Evolutionary conservation across 2,329 filamentous ascomycete species (phyloP).

Genomic region (Hyphodiscus sp.): DNA sequence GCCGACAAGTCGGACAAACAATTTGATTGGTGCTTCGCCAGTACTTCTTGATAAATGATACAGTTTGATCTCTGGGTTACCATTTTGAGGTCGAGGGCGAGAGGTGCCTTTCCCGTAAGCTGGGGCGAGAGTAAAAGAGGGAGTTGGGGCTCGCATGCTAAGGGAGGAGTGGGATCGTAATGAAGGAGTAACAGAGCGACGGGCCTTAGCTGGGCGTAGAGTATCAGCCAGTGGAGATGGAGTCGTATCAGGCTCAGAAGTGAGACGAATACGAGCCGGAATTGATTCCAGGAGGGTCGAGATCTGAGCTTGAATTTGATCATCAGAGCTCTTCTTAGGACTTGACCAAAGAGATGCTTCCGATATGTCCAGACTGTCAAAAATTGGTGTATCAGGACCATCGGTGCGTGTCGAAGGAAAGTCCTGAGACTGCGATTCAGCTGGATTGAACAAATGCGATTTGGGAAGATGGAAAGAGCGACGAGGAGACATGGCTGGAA

Average conservation of each 20-base stretch:
- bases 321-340: conserved; percentile 38
- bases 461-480: conserved; percentile 13
- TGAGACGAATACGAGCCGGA: conserved; percentile 72
- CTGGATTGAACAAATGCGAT: conserved; percentile 14
- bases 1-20: conserved; percentile 89
- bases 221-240: conserved; percentile 27
- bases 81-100: conserved; percentile 42
- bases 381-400: conserved; percentile 21
- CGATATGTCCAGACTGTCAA: conserved; percentile 22
- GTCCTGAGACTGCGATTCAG: conserved; percentile 2
- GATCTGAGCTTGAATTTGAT: conserved; percentile 74
- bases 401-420: conserved; percentile 14
- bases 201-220: conserved; percentile 30
- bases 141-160: conserved; percentile 46
- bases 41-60: conserved; percentile 85
- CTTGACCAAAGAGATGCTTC: conserved; percentile 13
- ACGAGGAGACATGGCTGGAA: conserved; percentile 5
- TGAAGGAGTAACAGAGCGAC: conserved; percentile 26
- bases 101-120: conserved; percentile 39
- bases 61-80: conserved; percentile 73
- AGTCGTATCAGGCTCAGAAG: conserved; percentile 39
- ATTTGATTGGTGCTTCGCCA: conserved; percentile 82
- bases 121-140: conserved; percentile 64
- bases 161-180: conserved; percentile 18
- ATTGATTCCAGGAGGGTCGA: conserved; percentile 71